Percentiles rank a stretch among this genome's conserved stretches.
phyloP scores from a whole-genome alignment of 345 rosid species.

The Carallia brachiata region DNA sequence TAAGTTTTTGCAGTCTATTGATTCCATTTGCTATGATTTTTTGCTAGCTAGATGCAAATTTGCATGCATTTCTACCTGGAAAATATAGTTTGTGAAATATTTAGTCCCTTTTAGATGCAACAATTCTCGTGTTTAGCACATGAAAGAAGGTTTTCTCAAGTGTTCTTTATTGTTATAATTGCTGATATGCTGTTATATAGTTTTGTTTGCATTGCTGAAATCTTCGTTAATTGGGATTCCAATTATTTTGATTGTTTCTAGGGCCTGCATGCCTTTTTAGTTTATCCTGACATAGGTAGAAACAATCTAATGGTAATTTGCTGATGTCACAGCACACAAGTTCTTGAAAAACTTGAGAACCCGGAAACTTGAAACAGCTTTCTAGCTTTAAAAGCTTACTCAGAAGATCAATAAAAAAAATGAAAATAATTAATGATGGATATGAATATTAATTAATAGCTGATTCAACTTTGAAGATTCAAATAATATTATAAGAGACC shows the following conservation, averaged over 20 bases:
- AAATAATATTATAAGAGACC: too few relatives aligned
- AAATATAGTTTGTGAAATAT: not conserved
- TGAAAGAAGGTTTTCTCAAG: not conserved
- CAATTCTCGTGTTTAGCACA: not conserved
- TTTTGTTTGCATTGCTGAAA: not conserved
- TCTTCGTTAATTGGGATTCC: not conserved
- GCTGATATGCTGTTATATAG: not conserved
- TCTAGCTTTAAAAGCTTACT: not conserved
- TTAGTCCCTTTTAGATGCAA: not conserved
- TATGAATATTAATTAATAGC: too few relatives aligned
- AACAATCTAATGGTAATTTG: not conserved
- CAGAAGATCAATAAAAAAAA: not conserved
- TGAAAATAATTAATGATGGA: too few relatives aligned
- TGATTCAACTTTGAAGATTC: too few relatives aligned
- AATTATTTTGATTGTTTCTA: not conserved
- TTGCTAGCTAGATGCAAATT: not conserved
- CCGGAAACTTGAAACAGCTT: not conserved
- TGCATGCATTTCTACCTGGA: not conserved
- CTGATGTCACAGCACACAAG: not conserved
- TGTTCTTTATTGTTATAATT: not conserved
- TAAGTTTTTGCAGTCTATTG: constrained; percentile 24
- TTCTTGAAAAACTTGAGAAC: not conserved
- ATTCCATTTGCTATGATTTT: not conserved
- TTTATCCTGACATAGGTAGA: not conserved
- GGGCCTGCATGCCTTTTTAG: not conserved